Conservation (phyloP, 495 filamentous ascomycete species). For the Collariella sp. region DNA sequence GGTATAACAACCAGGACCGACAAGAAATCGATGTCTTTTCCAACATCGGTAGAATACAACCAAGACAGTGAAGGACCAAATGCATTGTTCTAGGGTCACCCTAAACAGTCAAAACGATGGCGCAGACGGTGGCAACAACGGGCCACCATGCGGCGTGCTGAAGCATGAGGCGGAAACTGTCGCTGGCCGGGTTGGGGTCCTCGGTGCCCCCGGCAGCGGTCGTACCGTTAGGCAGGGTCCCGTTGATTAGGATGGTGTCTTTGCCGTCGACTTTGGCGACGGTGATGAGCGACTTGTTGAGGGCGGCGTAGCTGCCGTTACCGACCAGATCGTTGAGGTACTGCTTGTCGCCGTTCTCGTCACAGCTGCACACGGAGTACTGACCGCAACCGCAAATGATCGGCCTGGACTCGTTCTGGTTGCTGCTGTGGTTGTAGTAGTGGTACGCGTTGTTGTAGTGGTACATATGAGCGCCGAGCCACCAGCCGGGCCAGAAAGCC, state of each 20-base stretch:
- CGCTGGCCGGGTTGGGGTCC: conserved; percentile 29
- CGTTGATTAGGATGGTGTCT: conserved; percentile 69
- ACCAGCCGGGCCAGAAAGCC: conserved; percentile 48
- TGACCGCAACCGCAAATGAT: conserved; percentile 68
- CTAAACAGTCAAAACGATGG: conserved; percentile 40
- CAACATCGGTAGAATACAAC: not conserved
- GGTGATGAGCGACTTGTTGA: conserved; percentile 55
- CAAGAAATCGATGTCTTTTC: not conserved
- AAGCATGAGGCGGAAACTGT: conserved; percentile 30
- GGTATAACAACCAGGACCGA: conserved; percentile 1
- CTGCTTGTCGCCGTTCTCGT: conserved; percentile 47
- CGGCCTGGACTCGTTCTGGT: conserved; percentile 59
- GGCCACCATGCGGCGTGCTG: conserved; percentile 54
- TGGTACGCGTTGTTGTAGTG: conserved; percentile 51
- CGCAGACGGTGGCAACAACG: conserved; percentile 45
- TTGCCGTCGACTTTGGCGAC: conserved; percentile 68
- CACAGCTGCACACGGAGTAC: conserved; percentile 70
- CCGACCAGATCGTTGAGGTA: conserved; percentile 53
- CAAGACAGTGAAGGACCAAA: not conserved
- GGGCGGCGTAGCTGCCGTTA: conserved; percentile 48
- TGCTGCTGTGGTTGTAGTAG: conserved; percentile 49
- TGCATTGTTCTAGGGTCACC: not conserved
- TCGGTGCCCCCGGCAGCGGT: conserved; percentile 53
- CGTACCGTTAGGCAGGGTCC: conserved; percentile 78
- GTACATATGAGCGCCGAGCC: conserved; percentile 62